Evolutionary conservation across 148 eudicot species (phyloP).

Genomic region (Chenopodium formosanum): DNA sequence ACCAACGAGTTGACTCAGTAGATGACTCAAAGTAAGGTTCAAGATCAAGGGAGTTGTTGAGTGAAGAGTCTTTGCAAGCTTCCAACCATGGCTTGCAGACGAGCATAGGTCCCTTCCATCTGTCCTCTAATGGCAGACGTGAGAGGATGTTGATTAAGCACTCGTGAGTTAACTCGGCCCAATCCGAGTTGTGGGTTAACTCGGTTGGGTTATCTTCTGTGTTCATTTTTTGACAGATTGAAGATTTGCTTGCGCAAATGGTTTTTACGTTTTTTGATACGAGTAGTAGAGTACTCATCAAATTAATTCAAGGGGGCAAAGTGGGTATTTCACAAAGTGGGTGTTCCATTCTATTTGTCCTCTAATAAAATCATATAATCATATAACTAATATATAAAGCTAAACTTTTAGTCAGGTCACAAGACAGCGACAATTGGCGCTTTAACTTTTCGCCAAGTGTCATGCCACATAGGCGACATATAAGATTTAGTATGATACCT

Average conservation of each 20-base stretch:
- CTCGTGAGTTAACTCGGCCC: constrained; percentile 88
- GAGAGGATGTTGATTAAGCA: constrained; percentile 71
- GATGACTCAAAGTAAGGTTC: constrained; percentile 57
- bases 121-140: constrained; percentile 60
- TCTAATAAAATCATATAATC: no score
- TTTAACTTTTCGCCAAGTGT: no score
- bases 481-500: no score
- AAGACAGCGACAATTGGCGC: no score
- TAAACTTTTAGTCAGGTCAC: no score
- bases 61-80: constrained; percentile 68
- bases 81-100: constrained; percentile 80
- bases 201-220: constrained; percentile 15
- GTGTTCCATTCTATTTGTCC: no score
- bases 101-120: constrained; percentile 61
- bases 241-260: not conserved
- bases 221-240: constrained; percentile 24
- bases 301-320: no score
- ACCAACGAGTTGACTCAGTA: constrained; percentile 64
- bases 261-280: not conserved
- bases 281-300: no score
- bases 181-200: constrained; percentile 35
- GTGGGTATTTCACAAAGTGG: no score
- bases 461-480: no score
- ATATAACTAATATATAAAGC: no score
- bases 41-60: constrained; percentile 59